Conservation (phyloP, 139 green algal genomes). For the Chlamydomonas sphaeroides region DNA sequence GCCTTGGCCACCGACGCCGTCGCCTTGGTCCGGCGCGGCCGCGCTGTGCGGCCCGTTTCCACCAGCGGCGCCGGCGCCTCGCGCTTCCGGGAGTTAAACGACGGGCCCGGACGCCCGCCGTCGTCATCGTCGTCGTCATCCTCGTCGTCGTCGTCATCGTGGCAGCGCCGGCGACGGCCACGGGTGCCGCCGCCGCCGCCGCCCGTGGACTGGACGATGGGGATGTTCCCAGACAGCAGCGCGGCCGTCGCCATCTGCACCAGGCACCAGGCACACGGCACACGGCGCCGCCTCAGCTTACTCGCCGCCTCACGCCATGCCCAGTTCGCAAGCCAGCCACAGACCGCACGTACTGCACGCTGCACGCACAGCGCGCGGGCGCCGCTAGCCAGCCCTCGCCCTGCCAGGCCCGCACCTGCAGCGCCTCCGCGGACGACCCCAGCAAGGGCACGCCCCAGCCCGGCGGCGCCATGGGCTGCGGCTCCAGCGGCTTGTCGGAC, state of each 20-base stretch:
- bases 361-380: no score
- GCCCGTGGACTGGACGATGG: no score
- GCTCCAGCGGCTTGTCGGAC: slow-evolving; percentile 11
- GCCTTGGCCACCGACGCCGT: not conserved
- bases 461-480: slow-evolving; percentile 4
- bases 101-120: not conserved
- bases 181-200: not conserved
- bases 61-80: not conserved
- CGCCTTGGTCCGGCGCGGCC: slow-evolving; percentile 29
- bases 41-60: not conserved
- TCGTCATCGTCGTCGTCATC: not conserved
- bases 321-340: no score
- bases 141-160: not conserved
- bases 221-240: no score
- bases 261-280: no score
- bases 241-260: no score
- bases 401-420: no score
- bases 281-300: no score
- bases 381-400: no score
- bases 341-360: no score
- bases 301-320: no score
- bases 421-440: not conserved
- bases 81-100: not conserved
- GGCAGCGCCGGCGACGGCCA: no score
- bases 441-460: slow-evolving; percentile 24